A percentile compares a stretch with the other conserved stretches of the same genome.
These are phyloP conservation scores for Pterula multifida DNA, from an alignment of 1,284 basidiomycete genomes.

Conservation along the genomic window DNA sequence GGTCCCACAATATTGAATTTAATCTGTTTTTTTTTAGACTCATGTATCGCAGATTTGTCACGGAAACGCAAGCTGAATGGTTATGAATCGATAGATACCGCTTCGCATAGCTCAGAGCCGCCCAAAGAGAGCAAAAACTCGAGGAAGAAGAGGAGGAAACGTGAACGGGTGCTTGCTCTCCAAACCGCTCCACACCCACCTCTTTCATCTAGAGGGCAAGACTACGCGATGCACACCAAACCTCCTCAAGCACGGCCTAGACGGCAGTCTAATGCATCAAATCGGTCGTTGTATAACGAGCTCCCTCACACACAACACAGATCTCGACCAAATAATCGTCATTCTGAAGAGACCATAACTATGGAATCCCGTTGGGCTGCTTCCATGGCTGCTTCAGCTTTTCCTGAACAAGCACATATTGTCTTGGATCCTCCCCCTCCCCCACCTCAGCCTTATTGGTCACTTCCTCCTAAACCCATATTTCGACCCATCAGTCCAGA, in stretches of 20 bases:
- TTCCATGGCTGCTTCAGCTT: not conserved
- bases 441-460: not conserved
- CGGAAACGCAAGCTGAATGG: not conserved
- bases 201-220: slow-evolving; percentile 7
- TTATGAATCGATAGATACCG: not conserved
- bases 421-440: not conserved
- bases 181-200: slow-evolving; percentile 13
- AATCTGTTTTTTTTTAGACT: not conserved
- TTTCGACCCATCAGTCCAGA: not conserved
- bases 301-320: not conserved
- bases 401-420: not conserved
- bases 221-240: not conserved
- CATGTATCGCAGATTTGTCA: not conserved
- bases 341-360: not conserved
- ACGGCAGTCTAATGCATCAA: not conserved
- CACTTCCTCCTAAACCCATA: not conserved
- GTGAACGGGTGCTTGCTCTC: slow-evolving; percentile 19
- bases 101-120: not conserved
- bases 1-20: not conserved
- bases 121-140: slow-evolving; percentile 22
- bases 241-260: not conserved
- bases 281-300: not conserved
- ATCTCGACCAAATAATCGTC: not conserved
- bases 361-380: not conserved
- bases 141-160: slow-evolving; percentile 22